Evolutionary conservation across 2,329 filamentous ascomycete species (phyloP).

Genomic region (Botrytis tulipae): DNA sequence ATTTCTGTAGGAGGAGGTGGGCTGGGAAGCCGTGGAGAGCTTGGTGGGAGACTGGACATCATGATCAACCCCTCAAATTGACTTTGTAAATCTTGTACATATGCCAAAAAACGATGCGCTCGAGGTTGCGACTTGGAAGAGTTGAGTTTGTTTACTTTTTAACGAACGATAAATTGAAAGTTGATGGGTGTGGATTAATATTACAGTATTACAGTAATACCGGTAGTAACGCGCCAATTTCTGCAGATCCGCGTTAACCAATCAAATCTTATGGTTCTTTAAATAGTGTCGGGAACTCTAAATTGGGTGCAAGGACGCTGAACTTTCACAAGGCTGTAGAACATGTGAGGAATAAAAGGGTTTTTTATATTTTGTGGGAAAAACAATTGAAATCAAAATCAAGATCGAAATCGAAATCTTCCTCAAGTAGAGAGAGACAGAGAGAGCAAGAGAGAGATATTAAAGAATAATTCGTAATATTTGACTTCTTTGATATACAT

Average conservation of each 20-base stretch:
- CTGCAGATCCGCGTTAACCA: constrained; percentile 17
- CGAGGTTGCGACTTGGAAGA: constrained; percentile 1
- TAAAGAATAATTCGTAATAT: neutral
- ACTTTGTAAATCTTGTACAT: constrained; percentile 16
- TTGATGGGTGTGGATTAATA: neutral
- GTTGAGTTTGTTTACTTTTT: neutral
- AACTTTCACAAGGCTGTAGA: constrained; percentile 16
- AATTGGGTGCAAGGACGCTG: constrained; percentile 8
- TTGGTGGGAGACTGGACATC: constrained; percentile 55
- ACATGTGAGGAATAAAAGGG: neutral
- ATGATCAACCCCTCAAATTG: constrained; percentile 44
- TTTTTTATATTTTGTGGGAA: neutral
- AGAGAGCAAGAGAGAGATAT: neutral
- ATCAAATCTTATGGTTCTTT: constrained; percentile 7
- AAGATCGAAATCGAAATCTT: neutral
- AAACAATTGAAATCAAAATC: neutral
- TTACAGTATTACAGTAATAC: constrained; percentile 2
- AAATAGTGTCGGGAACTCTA: neutral
- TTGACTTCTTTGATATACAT: neutral
- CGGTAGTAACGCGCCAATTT: constrained; percentile 18
- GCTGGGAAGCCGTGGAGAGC: constrained; percentile 88
- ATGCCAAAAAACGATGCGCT: constrained; percentile 5
- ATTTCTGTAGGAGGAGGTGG: constrained; percentile 94
- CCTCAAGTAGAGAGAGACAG: neutral
- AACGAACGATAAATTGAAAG: constrained; percentile 2